Conservation (phyloP, 2,329 filamentous ascomycete species). For the Ceratocystis colombiana region DNA sequence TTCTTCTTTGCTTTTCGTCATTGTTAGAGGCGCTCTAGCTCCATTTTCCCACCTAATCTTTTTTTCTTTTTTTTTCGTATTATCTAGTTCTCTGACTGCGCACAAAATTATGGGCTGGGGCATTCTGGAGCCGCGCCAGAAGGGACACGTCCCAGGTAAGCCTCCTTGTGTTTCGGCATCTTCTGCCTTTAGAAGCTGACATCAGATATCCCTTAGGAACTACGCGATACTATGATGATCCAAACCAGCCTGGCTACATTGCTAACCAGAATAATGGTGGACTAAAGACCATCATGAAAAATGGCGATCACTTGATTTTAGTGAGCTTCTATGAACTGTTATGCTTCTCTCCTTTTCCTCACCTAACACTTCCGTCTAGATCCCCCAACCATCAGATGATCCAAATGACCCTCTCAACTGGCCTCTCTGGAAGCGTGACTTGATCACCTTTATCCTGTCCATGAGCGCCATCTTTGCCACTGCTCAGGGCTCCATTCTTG, state of each 20-base stretch:
- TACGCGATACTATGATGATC: constrained; percentile 54
- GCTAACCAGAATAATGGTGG: constrained; percentile 32
- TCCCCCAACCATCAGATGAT: constrained; percentile 80
- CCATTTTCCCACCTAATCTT: too few species aligned
- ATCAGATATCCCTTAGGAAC: constrained; percentile 39
- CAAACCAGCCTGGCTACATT: constrained; percentile 39
- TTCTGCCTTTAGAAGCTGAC: constrained; percentile 7
- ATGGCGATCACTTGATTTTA: constrained; percentile 61
- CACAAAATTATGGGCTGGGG: constrained; percentile 45
- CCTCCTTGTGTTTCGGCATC: constrained; percentile 19
- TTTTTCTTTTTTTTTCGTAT: not conserved
- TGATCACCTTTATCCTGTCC: constrained; percentile 69
- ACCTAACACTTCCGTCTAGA: constrained; percentile 30
- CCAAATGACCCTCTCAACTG: constrained; percentile 80
- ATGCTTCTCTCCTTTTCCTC: not conserved
- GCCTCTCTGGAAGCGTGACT: constrained; percentile 76
- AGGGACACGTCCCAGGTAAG: constrained; percentile 64
- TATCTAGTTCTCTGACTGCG: not conserved
- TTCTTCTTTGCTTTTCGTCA: not conserved
- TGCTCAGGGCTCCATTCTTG: constrained; percentile 74
- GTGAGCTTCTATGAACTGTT: constrained; percentile 36
- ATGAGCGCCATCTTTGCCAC: constrained; percentile 73
- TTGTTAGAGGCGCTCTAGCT: not conserved
- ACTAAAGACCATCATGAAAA: constrained; percentile 63
- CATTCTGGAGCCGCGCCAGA: constrained; percentile 57